Conservation (phyloP, 352 stramenopile genomes). For the Peronospora belbahrii region DNA sequence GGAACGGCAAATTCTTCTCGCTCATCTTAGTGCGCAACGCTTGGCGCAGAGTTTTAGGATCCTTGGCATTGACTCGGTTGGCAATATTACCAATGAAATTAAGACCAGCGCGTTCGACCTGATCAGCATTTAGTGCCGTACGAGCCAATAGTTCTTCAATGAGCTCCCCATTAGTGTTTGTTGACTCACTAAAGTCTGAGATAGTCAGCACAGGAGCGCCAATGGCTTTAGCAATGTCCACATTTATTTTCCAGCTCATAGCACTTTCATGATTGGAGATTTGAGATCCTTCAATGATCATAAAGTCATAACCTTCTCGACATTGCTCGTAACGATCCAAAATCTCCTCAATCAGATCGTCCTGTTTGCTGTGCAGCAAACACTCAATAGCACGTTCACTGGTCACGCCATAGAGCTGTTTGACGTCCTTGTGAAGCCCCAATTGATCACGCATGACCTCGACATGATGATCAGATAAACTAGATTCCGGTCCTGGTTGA, state of each 20-base stretch:
- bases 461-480: slow-evolving; percentile 53
- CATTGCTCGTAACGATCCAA: slow-evolving; percentile 49
- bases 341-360: slow-evolving; percentile 67
- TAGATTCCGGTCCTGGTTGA: slow-evolving; percentile 27
- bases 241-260: slow-evolving; percentile 77
- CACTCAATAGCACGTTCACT: slow-evolving; percentile 42
- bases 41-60: slow-evolving; percentile 33
- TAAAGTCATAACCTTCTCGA: slow-evolving; percentile 64
- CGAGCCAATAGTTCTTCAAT: slow-evolving; percentile 49
- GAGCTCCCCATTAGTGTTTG: slow-evolving; percentile 24
- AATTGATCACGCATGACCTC: slow-evolving; percentile 60
- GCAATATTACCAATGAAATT: slow-evolving; percentile 67
- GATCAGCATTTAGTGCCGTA: slow-evolving; percentile 48
- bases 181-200: slow-evolving; percentile 38
- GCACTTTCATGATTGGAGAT: slow-evolving; percentile 57
- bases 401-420: slow-evolving; percentile 49
- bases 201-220: slow-evolving; percentile 55
- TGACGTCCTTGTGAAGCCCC: slow-evolving; percentile 32
- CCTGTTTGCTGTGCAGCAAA: slow-evolving; percentile 49
- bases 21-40: slow-evolving; percentile 27
- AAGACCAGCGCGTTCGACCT: slow-evolving; percentile 47
- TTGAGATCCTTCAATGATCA: slow-evolving; percentile 75
- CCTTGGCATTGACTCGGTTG: slow-evolving; percentile 46
- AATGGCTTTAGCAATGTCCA: slow-evolving; percentile 66
- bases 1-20: slow-evolving; percentile 42